Conservation (phyloP, 495 filamentous ascomycete species). For the Friedmanniomyces endolithicus region DNA sequence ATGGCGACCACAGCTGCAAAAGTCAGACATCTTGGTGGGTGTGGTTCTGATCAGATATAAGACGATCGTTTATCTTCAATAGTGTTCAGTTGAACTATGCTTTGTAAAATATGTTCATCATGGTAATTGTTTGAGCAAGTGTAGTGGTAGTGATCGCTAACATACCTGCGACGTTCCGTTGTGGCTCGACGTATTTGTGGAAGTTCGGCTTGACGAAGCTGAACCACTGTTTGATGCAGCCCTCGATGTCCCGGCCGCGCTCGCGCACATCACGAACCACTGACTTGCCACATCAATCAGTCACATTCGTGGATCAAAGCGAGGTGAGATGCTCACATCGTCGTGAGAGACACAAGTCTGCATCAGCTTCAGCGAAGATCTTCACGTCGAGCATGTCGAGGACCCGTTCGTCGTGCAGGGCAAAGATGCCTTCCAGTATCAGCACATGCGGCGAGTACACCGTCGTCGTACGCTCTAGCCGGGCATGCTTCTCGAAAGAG, state of each 20-base stretch:
- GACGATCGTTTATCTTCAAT: conserved; percentile 18
- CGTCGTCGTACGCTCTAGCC: conserved; percentile 61
- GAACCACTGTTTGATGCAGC: conserved; percentile 98
- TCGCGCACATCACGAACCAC: conserved; percentile 78
- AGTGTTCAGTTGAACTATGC: conserved; percentile 25
- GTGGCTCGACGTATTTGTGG: conserved; percentile 77
- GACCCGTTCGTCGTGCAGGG: conserved; percentile 76
- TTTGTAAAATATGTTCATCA: conserved; percentile 18
- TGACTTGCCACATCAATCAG: conserved; percentile 28
- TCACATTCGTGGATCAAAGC: conserved; percentile 1
- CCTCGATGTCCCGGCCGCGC: conserved; percentile 76
- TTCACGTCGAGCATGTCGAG: conserved; percentile 84
- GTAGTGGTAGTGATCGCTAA: neutral
- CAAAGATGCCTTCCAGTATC: conserved; percentile 91
- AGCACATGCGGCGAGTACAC: conserved; percentile 95
- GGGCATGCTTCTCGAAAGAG: conserved; percentile 85
- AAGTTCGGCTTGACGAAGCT: conserved; percentile 91
- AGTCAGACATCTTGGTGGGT: neutral
- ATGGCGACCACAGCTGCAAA: neutral
- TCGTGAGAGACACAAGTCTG: conserved; percentile 83
- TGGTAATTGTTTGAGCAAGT: neutral
- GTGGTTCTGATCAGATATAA: conserved; percentile 7
- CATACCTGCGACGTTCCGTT: conserved; percentile 63
- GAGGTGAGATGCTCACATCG: conserved; percentile 51
- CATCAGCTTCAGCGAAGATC: conserved; percentile 95